Conservation (phyloP, 169 alveolate species). For the Eimeria brunetti region DNA sequence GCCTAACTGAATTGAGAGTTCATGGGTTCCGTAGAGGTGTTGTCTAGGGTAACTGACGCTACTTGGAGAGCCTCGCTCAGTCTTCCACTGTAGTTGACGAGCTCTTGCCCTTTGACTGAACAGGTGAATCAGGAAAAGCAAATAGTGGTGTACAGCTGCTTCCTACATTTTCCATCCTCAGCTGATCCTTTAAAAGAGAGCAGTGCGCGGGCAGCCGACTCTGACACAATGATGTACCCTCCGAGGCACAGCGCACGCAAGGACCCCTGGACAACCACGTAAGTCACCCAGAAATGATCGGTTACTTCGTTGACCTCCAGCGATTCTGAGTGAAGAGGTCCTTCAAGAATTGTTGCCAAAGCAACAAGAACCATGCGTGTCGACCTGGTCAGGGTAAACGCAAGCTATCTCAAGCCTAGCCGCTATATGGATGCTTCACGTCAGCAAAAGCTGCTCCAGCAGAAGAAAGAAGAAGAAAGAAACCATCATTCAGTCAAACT, state of each 20-base stretch:
- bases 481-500: conserved; percentile 47
- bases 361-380: background rate
- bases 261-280: conserved; percentile 72
- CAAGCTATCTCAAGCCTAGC: conserved; percentile 50
- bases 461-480: conserved; percentile 37
- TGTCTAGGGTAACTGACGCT: background rate
- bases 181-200: background rate
- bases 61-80: background rate
- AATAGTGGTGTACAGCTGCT: background rate
- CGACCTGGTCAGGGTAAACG: background rate
- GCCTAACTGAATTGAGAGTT: background rate
- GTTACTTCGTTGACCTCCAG: background rate
- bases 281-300: background rate
- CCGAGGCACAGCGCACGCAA: conserved; percentile 33
- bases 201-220: background rate
- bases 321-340: background rate
- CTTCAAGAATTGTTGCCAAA: background rate
- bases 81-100: background rate
- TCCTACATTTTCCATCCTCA: background rate
- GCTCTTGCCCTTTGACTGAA: background rate
- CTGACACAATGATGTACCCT: conserved; percentile 52
- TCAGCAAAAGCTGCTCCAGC: conserved; percentile 53
- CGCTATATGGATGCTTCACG: conserved; percentile 52
- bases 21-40: background rate
- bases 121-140: background rate